These are phyloP conservation scores for Phalaenopsis hybrid DNA, from an alignment of 116 monocot genomes.

Conservation along the genomic window DNA sequence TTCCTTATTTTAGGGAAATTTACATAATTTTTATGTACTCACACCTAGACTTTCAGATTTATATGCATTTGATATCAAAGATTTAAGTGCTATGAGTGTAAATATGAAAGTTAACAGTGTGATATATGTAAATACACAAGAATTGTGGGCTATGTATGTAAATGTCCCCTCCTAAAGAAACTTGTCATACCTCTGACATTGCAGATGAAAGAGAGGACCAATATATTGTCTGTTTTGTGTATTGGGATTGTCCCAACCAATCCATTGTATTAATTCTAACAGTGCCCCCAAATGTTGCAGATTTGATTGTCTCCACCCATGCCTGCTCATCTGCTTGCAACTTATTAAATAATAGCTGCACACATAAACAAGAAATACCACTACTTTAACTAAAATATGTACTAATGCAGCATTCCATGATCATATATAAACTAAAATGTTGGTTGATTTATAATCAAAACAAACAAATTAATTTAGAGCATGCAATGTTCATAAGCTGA, in stretches of 20 bases:
- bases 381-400: not conserved
- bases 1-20: no score
- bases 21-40: no score
- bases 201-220: slow-evolving; percentile 85
- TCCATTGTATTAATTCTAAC: slow-evolving; percentile 88
- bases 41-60: no score
- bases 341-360: slow-evolving; percentile 73
- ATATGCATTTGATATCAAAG: no score
- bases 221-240: slow-evolving; percentile 54
- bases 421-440: not conserved
- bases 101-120: no score
- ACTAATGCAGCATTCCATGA: not conserved
- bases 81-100: no score
- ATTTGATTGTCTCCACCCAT: slow-evolving; percentile 89
- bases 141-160: no score
- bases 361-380: not conserved
- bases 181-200: slow-evolving; percentile 63
- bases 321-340: slow-evolving; percentile 86
- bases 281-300: slow-evolving; percentile 48
- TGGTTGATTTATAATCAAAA: not conserved
- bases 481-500: not conserved
- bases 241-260: slow-evolving; percentile 86
- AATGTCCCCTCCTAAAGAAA: not conserved
- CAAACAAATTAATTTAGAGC: no score
- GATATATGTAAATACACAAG: no score